Evolutionary conservation across 2,329 filamentous ascomycete genomes (phyloP), one percentile per base, ranked within the genome.

Genomic region (Colletotrichum liriopes): DNA sequence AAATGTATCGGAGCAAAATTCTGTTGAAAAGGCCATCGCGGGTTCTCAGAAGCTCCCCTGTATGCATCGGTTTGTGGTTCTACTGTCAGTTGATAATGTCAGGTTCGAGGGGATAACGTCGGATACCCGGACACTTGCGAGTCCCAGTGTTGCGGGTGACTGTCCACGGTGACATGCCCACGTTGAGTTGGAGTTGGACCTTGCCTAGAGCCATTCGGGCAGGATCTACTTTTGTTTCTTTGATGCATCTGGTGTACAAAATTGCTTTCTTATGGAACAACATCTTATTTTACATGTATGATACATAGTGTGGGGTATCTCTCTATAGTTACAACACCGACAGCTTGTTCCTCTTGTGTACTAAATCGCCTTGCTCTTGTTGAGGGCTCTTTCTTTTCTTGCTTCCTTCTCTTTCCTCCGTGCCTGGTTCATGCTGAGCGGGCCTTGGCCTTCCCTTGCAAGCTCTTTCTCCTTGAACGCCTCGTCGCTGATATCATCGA

Each of bases 401-500:
- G 83, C 86, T 78, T 89, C 87, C 81, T 93, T 93, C 74, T 90
- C 89, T 72, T 83, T 84, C 84, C 92, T 94, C 77, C 87, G 87
- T 9, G 92, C 93, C 82, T 94, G 93, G 76, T 86, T 92, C 77
- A 93, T 79, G 79, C 93, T 94, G 66, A 90, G 77, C 20, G 80
- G 80, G 32, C 86, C 83, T 43, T 73, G 47, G 23, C 88, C 86
- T 23, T 84, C 83, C 32, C 84, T 78, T 72, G 82, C 82, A 70
- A 84, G 83, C 77, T 84, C 85, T 72, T 90, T 88, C 61, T 76
- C 77, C n/a, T 76, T 77, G 23, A 94, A 80, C 14, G 87, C 86
- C 64, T 89, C 88, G 49, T 89, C 87, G 26, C 86, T 87, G 16
- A 98, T 85, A 67, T 94, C 89, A 79, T 99, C 96, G 41, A 99